Conservation (phyloP, 2,329 filamentous ascomycete genomes). For the Aspergillus phoenicis region DNA sequence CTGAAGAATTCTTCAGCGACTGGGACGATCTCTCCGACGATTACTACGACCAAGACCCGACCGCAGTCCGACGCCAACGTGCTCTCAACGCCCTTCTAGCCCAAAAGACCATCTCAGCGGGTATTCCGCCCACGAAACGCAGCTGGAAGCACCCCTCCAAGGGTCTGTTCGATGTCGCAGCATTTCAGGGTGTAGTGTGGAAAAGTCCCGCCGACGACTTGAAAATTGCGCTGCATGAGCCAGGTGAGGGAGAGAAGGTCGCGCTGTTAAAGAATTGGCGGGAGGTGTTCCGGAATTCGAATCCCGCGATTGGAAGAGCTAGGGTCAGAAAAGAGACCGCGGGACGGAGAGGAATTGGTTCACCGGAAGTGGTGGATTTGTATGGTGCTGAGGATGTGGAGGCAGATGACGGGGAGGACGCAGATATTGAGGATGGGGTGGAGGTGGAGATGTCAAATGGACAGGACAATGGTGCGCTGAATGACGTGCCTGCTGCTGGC, state of each 20-base stretch:
- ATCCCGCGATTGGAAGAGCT: slow-evolving; percentile 32
- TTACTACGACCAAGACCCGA: slow-evolving; percentile 48
- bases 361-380: neutral
- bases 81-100: slow-evolving; percentile 16
- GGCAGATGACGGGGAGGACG: neutral
- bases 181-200: slow-evolving; percentile 48
- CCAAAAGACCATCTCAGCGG: neutral
- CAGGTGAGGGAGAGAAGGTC: slow-evolving; percentile 46
- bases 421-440: neutral
- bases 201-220: slow-evolving; percentile 31
- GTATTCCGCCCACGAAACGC: neutral
- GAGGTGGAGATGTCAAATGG: neutral
- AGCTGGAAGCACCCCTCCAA: slow-evolving; percentile 14
- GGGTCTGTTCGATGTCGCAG: slow-evolving; percentile 22
- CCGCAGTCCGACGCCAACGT: slow-evolving; percentile 28
- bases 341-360: slow-evolving; percentile 1
- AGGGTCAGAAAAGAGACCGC: slow-evolving; percentile 19
- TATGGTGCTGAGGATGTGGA: neutral
- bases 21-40: slow-evolving; percentile 51
- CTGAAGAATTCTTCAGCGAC: slow-evolving; percentile 46
- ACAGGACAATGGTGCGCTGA: neutral
- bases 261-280: slow-evolving; percentile 51
- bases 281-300: slow-evolving; percentile 44
- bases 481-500: neutral
- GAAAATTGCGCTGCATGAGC: slow-evolving; percentile 36